Evolutionary conservation across 331 rosid species (phyloP), one percentile per base, ranked within the genome.

Genomic region (Telfairia occidentalis): DNA sequence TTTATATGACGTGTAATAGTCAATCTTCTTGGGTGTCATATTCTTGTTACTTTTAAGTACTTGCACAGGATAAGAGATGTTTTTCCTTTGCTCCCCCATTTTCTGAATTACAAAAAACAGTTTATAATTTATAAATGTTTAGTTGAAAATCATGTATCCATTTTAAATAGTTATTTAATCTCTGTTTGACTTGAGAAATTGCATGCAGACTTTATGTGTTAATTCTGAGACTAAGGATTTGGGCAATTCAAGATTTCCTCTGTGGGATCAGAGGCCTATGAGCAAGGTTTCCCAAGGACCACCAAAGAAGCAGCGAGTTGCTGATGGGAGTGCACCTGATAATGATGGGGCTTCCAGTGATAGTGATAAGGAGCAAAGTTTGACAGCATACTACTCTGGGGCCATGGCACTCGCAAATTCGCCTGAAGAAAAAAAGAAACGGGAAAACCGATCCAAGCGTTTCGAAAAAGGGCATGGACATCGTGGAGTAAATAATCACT

Each of bases 391-490:
- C 82, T 90, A 88, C 69, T 21, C 93, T 24, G 81, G 96, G 76
- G 93, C 95, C 61, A 87, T 88, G 83, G 87, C 89, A 24, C 85
- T 92, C 37, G 89, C 80, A 1, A 87, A 90, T 84, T 73, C 97
- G 50, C 96, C 97, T 0, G 97, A 95, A 79, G 97, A 95, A 76
- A 87, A 83, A 77, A 95, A 81, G 91, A 95, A 96, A 84, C 96
- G 99, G 32, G 99, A 95, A 79, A 87, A 77, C 81, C 96, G 99
- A 40, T 90, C 96, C 30, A 92, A 84, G 84, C 96, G 99, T 71
- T 95, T 95, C 84, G 99, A 95, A 24, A 90, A 81, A 73, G 92
- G 86, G 72, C 96, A 87, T 78, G 89, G 97, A 59, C 90, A 81
- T 67, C 84, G 86, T 26, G 49, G 82, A 21, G 92, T 83, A 78